Evolutionary conservation across 108 stramenopile genomes (phyloP), one percentile per base, ranked within the genome.

Genomic region (Aurantiochytrium sp.): DNA sequence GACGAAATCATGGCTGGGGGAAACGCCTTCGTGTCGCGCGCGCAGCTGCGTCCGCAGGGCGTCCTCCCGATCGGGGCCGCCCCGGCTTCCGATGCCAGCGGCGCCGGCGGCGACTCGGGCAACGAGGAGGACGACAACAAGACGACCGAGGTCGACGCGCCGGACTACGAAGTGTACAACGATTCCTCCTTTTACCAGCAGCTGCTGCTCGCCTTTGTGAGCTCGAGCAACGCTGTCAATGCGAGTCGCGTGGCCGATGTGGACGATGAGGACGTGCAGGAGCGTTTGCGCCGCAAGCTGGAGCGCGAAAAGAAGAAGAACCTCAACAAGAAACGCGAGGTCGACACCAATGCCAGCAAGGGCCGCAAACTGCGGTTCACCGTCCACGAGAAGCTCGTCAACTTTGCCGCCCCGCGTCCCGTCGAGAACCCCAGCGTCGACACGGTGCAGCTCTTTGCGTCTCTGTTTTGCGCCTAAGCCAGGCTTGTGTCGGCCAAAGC

Each of bases 331-430:
- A 81, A 81, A 24, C 39, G 73, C 2, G 73, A 48, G 6, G 73
- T 81, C 24, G 73, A 81, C 73, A 81, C 73, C 8, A 22, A 48
- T 19, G 73, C 73, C 36, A 81, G 73, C 73, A 81, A 81, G 45
- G 73, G 73, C 30, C 73, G 73, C 39, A 81, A 81, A 48, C 17
- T 81, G 21, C 73, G 73, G 6, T 81, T 30, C 45, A 48, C 45
- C 32, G 73, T 81, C 21, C 73, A 81, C 73, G 73, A 81, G 39
- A 81, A 81, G 32, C 73, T 81, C 2, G 73, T 81, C 73, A 81
- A 81, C 73, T 81, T 81, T 48, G 45, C 30, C 32, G 73, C 73
- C 45, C 73, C 73, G 6, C 39, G 45, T 17, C 73, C 73, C 2
- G 45, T 81, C n/a, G 45, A 48, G 42, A 24, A 81, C 6, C 42